Percentiles rank a stretch among this genome's conserved stretches.
phyloP scores from a whole-genome alignment of 306 rosid species.

The Prunus armeniaca region DNA sequence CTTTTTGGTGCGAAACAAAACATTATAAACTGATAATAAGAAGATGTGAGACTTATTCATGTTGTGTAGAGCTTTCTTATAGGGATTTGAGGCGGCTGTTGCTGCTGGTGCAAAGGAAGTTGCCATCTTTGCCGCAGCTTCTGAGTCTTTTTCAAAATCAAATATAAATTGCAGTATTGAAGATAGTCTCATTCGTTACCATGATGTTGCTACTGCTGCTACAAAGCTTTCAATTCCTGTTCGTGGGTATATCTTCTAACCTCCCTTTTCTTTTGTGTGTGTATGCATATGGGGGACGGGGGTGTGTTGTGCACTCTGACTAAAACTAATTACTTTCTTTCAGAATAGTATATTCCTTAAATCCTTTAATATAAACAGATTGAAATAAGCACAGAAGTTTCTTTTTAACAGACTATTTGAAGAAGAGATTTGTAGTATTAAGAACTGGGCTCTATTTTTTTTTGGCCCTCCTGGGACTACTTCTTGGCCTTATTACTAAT shows the following conservation, averaged over 20 bases:
- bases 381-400: background rate
- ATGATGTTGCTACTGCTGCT: constrained; percentile 68
- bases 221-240: constrained; percentile 64
- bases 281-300: background rate
- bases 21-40: background rate
- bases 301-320: background rate
- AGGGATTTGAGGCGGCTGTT: constrained; percentile 94
- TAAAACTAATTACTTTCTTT: background rate
- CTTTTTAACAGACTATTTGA: background rate
- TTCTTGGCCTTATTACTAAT: background rate
- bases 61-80: constrained; percentile 16
- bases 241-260: constrained; percentile 62
- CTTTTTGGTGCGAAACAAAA: constrained; percentile 7
- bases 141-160: constrained; percentile 82
- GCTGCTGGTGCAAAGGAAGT: constrained; percentile 94
- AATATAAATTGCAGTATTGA: constrained; percentile 79
- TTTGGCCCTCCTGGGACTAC: background rate
- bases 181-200: constrained; percentile 70
- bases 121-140: constrained; percentile 88
- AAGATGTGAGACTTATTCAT: constrained; percentile 11
- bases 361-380: background rate
- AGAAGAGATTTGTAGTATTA: background rate
- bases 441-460: background rate
- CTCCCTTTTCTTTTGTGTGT: background rate
- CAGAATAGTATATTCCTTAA: no score